Base-by-base conservation (phyloP, 352 stramenopile species). In the Phytopythium cucurbitacearum region DNA sequence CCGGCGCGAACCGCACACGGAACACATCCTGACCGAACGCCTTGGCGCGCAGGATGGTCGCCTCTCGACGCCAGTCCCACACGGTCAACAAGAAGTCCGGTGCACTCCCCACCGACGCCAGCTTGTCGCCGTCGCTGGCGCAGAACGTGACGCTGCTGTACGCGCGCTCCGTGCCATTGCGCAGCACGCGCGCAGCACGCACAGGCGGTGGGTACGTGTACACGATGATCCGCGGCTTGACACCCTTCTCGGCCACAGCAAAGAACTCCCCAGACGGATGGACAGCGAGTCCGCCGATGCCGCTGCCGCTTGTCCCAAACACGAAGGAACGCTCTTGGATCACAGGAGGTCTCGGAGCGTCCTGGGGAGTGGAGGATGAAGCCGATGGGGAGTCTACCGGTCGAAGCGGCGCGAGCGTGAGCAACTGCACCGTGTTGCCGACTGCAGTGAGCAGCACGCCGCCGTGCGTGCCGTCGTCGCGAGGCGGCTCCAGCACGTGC, bases 21-120 rank as follows among this genome's bases (percentile, higher is more conserved):
- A 90, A 97, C 5, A 98, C 86, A 16, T 98, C 91, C 62, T 98
- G 94, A 3, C 91, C 86, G 52, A 98, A 98, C 5, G 94, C 92
- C 57, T 98, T 98, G 65, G 80, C 94, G 28, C 88, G 81, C 43
- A 98, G 56, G 11, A 96, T 84, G 8, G 94, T 96, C 47, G 87
- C 74, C 65, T 98, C 87, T 12, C 83, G 43, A 2, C 70, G 67
- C 94, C 92, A 98, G 49, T 97, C 83, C 92, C 94, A 98, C 35
- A 98, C 80, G 0, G 92, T 97, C 13, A 98, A 60, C 53, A 97
- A 47, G 52, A 89, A 98, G 62, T 98, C 94, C 1, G 94, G 94
- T 0, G 73, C 63, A 6, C 64, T 70, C 0, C 89, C 87, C 5
- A 98, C 89, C 0, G 89, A 96, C 44, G 91, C 91, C 3, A 98